Evolutionary conservation across 192 early-diverging fungal genomes (phyloP).

Genomic region (Geranomyces variabilis): DNA sequence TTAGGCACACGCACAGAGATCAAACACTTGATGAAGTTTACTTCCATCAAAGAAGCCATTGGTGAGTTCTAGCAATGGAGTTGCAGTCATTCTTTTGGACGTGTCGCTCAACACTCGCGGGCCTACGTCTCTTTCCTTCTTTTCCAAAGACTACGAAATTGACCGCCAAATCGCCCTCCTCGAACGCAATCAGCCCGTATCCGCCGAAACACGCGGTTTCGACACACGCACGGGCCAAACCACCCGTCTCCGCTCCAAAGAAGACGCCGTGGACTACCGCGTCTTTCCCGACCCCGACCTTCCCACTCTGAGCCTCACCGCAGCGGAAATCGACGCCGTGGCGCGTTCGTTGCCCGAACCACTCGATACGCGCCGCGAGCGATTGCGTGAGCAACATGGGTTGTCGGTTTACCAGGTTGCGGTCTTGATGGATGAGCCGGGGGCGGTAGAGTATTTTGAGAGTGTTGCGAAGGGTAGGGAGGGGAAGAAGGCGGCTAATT

Average conservation of each 20-base stretch:
- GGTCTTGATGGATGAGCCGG: constrained; percentile 72
- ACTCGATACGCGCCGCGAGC: constrained; percentile 62
- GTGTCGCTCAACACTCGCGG: no score
- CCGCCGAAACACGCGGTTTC: constrained; percentile 82
- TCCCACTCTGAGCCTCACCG: not conserved
- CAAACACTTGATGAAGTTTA: constrained; percentile 49
- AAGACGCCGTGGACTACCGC: constrained; percentile 84
- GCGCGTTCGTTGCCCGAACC: constrained; percentile 66
- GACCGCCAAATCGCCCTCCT: constrained; percentile 70
- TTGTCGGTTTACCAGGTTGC: constrained; percentile 61
- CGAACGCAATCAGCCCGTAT: constrained; percentile 53
- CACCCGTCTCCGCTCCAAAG: constrained; percentile 75
- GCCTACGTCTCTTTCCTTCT: no score
- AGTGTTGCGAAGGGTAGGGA: constrained; percentile 39
- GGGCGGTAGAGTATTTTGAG: constrained; percentile 79
- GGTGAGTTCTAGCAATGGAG: constrained; percentile 28
- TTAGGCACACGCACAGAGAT: constrained; percentile 39
- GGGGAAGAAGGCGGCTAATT: constrained; percentile 17
- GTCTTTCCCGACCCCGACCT: not conserved
- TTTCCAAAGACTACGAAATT: constrained; percentile 77
- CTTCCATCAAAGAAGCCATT: constrained; percentile 41
- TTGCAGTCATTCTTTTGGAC: no score
- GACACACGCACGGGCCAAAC: constrained; percentile 68
- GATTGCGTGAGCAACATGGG: constrained; percentile 64
- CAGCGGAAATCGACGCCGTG: constrained; percentile 40